phyloP scores from a whole-genome alignment of 352 stramenopile genomes.

The Pilasporangium apinafurcum region DNA sequence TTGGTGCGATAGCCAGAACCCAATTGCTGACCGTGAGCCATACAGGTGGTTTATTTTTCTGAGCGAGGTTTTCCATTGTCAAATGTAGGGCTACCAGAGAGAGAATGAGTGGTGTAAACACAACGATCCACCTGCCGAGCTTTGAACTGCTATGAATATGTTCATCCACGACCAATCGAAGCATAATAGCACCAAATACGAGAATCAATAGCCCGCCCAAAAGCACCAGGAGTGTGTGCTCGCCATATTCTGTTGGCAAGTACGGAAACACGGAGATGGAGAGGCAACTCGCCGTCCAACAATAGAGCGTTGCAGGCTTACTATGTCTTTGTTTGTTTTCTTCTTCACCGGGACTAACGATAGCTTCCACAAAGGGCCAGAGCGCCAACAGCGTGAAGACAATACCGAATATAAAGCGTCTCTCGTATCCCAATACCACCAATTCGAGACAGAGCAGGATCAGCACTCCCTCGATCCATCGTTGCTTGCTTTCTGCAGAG shows the following conservation, averaged over 20 bases:
- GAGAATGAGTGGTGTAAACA: constrained; percentile 13
- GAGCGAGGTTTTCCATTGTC: constrained; percentile 48
- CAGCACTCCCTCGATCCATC: constrained; percentile 23
- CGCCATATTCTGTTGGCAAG: constrained; percentile 64
- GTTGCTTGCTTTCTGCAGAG: constrained; percentile 7
- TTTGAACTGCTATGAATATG: background rate
- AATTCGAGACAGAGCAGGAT: constrained; percentile 55
- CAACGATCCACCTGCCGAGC: background rate
- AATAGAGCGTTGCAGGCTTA: background rate
- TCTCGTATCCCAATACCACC: constrained; percentile 62
- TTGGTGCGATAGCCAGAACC: constrained; percentile 31
- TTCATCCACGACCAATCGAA: background rate
- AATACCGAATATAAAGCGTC: constrained; percentile 54
- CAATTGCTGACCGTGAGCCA: constrained; percentile 51
- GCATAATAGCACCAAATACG: background rate
- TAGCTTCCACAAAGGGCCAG: constrained; percentile 29
- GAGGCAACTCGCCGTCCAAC: constrained; percentile 48
- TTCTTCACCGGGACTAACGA: constrained; percentile 1
- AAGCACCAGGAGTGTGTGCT: constrained; percentile 54
- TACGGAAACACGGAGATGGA: constrained; percentile 69
- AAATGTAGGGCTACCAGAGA: constrained; percentile 35
- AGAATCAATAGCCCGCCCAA: constrained; percentile 32
- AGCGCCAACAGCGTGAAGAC: constrained; percentile 52
- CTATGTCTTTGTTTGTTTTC: background rate
- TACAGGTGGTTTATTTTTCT: constrained; percentile 44